These are phyloP conservation scores for Aspergillus novoparasiticus DNA, from an alignment of 2,329 filamentous ascomycete genomes.

Conservation along the genomic window DNA sequence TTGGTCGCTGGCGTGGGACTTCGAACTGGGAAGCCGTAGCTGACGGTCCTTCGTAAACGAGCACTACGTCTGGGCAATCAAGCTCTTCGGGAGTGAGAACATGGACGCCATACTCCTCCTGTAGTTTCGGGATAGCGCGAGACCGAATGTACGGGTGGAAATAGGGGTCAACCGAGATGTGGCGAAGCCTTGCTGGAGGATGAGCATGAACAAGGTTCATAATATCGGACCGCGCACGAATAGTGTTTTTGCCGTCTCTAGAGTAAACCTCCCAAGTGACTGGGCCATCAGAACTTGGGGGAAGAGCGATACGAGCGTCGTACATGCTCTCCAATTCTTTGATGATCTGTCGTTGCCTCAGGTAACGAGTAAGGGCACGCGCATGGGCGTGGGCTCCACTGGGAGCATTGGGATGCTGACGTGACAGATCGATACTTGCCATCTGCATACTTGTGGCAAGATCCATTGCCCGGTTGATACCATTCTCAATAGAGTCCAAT, in stretches of 20 bases:
- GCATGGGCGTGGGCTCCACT: slow-evolving; percentile 77
- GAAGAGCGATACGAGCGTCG: slow-evolving; percentile 84
- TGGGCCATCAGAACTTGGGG: slow-evolving; percentile 65
- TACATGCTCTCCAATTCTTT: slow-evolving; percentile 78
- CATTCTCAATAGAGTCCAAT: slow-evolving; percentile 69
- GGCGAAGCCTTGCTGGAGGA: slow-evolving; percentile 47
- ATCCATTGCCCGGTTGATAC: slow-evolving; percentile 82
- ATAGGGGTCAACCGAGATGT: slow-evolving; percentile 52
- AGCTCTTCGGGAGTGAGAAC: slow-evolving; percentile 51
- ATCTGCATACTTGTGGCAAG: slow-evolving; percentile 85
- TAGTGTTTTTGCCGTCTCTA: slow-evolving; percentile 75
- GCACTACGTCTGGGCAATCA: slow-evolving; percentile 47
- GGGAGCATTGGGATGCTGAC: slow-evolving; percentile 74
- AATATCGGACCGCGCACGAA: slow-evolving; percentile 53
- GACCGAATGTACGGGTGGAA: slow-evolving; percentile 51
- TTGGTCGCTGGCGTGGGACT: slow-evolving; percentile 59
- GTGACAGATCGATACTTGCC: slow-evolving; percentile 78
- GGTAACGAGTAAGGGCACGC: slow-evolving; percentile 82
- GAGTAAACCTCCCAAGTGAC: slow-evolving; percentile 88
- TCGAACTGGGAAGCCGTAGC: slow-evolving; percentile 51
- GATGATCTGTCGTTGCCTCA: slow-evolving; percentile 79
- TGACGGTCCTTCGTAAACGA: slow-evolving; percentile 53
- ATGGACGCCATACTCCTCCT: slow-evolving; percentile 49
- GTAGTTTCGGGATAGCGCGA: slow-evolving; percentile 41
- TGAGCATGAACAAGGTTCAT: slow-evolving; percentile 53